A percentile compares a stretch with the other conserved stretches of the same genome.
These are phyloP conservation scores for Kalmanozyma brasiliensis DNA, from an alignment of 1,284 basidiomycete species.

Conservation along the genomic window DNA sequence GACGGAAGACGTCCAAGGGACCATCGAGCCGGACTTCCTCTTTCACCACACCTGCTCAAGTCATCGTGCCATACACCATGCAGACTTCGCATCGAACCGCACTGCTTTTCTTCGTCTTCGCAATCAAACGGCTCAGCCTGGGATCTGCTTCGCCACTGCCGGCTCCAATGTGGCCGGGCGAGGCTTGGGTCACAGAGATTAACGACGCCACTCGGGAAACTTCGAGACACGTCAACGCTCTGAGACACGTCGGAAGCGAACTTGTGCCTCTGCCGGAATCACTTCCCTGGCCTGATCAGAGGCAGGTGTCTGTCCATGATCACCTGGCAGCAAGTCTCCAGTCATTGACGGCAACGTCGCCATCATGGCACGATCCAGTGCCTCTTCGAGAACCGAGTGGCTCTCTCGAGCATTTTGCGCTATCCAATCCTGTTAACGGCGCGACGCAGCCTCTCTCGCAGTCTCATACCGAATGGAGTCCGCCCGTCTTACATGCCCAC, in stretches of 20 bases:
- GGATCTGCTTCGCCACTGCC: constrained; percentile 1
- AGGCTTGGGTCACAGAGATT: not conserved
- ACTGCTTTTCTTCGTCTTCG: not conserved
- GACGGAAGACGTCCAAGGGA: no score
- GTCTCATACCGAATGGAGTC: no score
- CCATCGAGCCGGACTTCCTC: no score
- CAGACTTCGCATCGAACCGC: not conserved
- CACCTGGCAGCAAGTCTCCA: not conserved
- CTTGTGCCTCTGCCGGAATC: constrained; percentile 12
- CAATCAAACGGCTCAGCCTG: not conserved
- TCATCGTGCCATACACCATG: no score
- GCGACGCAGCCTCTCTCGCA: no score
- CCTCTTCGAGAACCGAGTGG: no score
- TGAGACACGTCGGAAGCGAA: not conserved
- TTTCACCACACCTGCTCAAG: no score
- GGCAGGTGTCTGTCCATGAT: no score
- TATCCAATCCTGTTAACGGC: no score
- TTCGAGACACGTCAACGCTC: not conserved
- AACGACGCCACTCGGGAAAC: not conserved
- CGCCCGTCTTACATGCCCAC: no score
- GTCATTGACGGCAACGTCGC: not conserved
- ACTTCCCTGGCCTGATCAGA: not conserved
- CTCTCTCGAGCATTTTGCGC: no score
- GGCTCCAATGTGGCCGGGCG: not conserved
- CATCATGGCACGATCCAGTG: no score